Percentiles rank a stretch among this genome's conserved stretches.
Evolutionary conservation across 768 basidiomycete species (phyloP).

Genomic region (Lentinus brumalis): DNA sequence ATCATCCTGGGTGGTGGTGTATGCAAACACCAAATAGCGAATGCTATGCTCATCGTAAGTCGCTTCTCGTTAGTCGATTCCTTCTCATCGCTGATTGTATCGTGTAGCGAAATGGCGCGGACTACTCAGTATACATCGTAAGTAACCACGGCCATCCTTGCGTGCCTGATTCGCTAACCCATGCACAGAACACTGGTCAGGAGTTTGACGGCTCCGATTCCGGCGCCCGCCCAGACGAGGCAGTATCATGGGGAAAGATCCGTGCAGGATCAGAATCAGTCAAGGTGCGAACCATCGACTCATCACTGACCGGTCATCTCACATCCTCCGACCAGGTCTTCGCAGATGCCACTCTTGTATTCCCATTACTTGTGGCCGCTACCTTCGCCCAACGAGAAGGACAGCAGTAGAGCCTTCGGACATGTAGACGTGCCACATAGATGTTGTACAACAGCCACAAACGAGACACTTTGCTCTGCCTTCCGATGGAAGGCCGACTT

Average conservation of each 20-base stretch:
- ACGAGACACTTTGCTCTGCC: background rate
- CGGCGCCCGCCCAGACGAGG: conserved; percentile 95
- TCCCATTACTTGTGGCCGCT: conserved; percentile 92
- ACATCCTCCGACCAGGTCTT: conserved; percentile 52
- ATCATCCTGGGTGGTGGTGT: conserved; percentile 97
- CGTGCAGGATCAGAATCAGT: conserved; percentile 80
- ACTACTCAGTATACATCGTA: conserved; percentile 95
- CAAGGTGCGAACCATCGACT: conserved; percentile 50
- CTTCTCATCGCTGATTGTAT: background rate
- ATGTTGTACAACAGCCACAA: background rate
- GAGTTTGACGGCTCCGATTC: conserved; percentile 99
- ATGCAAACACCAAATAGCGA: conserved; percentile 99
- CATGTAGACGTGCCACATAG: background rate
- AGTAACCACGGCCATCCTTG: conserved; percentile 28
- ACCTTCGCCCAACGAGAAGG: conserved; percentile 64
- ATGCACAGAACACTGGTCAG: conserved; percentile 87
- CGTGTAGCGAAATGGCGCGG: conserved; percentile 90
- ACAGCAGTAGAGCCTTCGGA: background rate
- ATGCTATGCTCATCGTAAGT: conserved; percentile 94
- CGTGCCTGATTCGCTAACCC: background rate
- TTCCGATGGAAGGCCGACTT: background rate
- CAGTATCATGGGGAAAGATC: conserved; percentile 98
- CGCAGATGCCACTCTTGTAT: conserved; percentile 96
- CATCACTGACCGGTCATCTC: background rate
- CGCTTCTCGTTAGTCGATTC: conserved; percentile 26